These are phyloP conservation scores for Aspergillus piperis DNA, from an alignment of 2,329 filamentous ascomycete genomes.

Conservation along the genomic window DNA sequence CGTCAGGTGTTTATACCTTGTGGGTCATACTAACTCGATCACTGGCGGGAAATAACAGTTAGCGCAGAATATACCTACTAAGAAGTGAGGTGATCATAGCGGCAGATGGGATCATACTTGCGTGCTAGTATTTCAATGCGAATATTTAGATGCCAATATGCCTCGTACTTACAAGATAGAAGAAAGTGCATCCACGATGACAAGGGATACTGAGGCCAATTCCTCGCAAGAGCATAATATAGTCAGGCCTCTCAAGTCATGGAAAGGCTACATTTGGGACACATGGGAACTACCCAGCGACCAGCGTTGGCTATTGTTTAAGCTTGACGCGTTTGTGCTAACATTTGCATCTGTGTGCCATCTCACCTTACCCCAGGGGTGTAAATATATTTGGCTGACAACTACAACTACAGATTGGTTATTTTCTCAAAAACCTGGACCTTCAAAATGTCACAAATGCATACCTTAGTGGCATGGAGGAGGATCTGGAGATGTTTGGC, in stretches of 20 bases:
- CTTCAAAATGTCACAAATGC: slow-evolving; percentile 48
- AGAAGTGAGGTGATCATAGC: too few relatives aligned
- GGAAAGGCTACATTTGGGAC: slow-evolving; percentile 28
- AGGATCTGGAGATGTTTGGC: slow-evolving; percentile 38
- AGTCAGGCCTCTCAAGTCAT: slow-evolving; percentile 15
- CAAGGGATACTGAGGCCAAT: too few relatives aligned
- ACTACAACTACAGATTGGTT: slow-evolving; percentile 20
- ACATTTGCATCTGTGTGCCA: slow-evolving; percentile 24
- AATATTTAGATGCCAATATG: too few relatives aligned
- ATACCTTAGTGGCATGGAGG: slow-evolving; percentile 41
- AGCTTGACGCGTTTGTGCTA: slow-evolving; percentile 32
- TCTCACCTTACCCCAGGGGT: neutral
- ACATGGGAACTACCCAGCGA: slow-evolving; percentile 24
- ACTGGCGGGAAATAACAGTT: too few relatives aligned
- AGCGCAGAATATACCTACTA: too few relatives aligned
- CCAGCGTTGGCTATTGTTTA: slow-evolving; percentile 31
- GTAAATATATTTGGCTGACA: neutral
- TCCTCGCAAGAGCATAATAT: too few relatives aligned
- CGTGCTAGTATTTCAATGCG: too few relatives aligned
- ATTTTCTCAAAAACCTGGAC: slow-evolving; percentile 40
- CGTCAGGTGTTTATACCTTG: too few relatives aligned
- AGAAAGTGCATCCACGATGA: too few relatives aligned
- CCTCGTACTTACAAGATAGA: too few relatives aligned
- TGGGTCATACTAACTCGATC: too few relatives aligned
- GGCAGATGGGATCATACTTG: too few relatives aligned